A percentile compares a stretch with the other conserved stretches of the same genome.
Evolutionary conservation across 2,329 filamentous ascomycete genomes (phyloP).

Genomic region (Decorospora gaudefroyi): DNA sequence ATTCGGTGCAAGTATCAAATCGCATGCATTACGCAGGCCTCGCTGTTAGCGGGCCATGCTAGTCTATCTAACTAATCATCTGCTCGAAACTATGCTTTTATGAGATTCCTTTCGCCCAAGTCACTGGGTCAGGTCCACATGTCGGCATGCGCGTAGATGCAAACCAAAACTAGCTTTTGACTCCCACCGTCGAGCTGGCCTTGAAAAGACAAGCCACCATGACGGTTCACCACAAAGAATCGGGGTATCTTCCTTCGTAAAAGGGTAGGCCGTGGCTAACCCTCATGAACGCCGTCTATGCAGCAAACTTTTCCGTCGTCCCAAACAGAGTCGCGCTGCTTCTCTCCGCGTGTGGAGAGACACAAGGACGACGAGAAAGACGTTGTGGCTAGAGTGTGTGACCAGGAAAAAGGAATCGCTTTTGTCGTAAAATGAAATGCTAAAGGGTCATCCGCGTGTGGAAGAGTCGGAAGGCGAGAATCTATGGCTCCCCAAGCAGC

Average conservation of each 20-base stretch:
- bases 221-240: slow-evolving; percentile 35
- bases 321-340: slow-evolving; percentile 32
- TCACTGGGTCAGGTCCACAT: slow-evolving; percentile 28
- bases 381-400: slow-evolving; percentile 36
- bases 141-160: slow-evolving; percentile 32
- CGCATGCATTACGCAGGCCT: slow-evolving; percentile 36
- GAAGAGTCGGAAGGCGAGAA: slow-evolving; percentile 48
- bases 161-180: slow-evolving; percentile 31
- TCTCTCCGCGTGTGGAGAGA: slow-evolving; percentile 32
- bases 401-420: slow-evolving; percentile 49
- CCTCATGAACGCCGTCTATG: slow-evolving; percentile 49
- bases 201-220: slow-evolving; percentile 28
- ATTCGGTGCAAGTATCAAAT: slow-evolving; percentile 22
- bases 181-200: slow-evolving; percentile 36
- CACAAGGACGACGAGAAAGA: slow-evolving; percentile 40
- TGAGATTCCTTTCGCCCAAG: slow-evolving; percentile 46
- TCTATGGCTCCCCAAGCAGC: slow-evolving; percentile 51
- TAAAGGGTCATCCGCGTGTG: slow-evolving; percentile 42
- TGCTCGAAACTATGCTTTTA: slow-evolving; percentile 45
- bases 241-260: slow-evolving; percentile 45
- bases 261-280: slow-evolving; percentile 32
- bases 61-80: slow-evolving; percentile 44
- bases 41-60: slow-evolving; percentile 28
- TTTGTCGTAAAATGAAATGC: slow-evolving; percentile 40
- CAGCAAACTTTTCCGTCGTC: slow-evolving; percentile 44